These are phyloP conservation scores for Moniliophthora roreri DNA, from an alignment of 1,284 basidiomycete genomes.

Conservation along the genomic window DNA sequence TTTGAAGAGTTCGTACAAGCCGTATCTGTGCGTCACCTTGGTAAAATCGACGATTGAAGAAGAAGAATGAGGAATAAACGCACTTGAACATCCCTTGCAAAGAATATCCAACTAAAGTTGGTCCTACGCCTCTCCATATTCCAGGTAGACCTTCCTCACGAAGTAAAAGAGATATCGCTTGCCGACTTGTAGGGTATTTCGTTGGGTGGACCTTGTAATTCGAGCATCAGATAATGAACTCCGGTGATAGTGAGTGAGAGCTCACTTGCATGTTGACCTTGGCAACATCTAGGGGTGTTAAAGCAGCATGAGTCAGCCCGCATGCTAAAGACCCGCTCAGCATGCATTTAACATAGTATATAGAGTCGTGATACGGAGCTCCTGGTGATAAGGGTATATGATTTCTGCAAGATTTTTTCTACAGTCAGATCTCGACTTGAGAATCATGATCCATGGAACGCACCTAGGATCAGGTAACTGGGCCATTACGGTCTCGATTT, in stretches of 20 bases:
- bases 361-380: conserved; percentile 47
- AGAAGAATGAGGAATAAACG: too few species aligned
- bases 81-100: conserved; percentile 94
- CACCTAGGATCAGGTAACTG: too few species aligned
- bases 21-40: conserved; percentile 45
- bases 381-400: too few species aligned
- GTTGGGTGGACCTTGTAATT: conserved; percentile 65
- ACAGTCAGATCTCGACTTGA: too few species aligned
- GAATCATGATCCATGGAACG: too few species aligned
- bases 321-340: conserved; percentile 91
- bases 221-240: conserved; percentile 13
- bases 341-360: conserved; percentile 79
- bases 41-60: not conserved
- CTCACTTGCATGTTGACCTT: conserved; percentile 98
- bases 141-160: conserved; percentile 82
- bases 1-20: conserved; percentile 96
- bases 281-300: conserved; percentile 91
- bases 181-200: conserved; percentile 76
- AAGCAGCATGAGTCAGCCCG: conserved; percentile 90
- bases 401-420: too few species aligned
- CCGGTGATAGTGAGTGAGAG: conserved; percentile 24
- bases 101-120: conserved; percentile 90
- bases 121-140: conserved; percentile 92
- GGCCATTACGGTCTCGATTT: too few species aligned
- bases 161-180: conserved; percentile 73